Evolutionary conservation across 148 eudicot species (phyloP), one percentile per base, ranked within the genome.

Genomic region (Heliamphora exappendiculata): DNA sequence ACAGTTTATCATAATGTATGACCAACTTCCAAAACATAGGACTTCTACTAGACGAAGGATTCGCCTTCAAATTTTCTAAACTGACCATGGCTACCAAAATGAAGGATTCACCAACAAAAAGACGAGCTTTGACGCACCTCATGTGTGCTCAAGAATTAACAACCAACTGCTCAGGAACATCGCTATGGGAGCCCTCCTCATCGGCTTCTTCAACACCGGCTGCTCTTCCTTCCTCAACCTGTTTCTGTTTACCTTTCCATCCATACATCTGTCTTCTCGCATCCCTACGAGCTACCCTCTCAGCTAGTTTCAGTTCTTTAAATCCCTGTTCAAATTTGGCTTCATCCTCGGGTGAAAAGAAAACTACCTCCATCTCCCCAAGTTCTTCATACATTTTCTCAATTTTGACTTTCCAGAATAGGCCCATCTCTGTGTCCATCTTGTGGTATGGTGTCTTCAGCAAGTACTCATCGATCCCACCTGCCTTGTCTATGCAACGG

Each of bases 401-500:
- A 11, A 92, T 91, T 74, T 95, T 92, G 60, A 93, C 81, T 84
- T 95, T 95, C 99, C 99, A 92, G 55, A 85, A 84, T 49, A 92
- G 83, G 45, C 99, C 99, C 85, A 89, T 76, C 58, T 95, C 99
- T 3, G 96, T 91, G 88, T 95, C 94, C 99, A 95, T 95, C 82
- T 95, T 92, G 57, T 89, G 89, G 82, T 95, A 92, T 0, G 96
- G 99, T 31, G 96, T 95, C 81, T 95, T 95, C 47, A 92, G 87
- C 74, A 95, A 81, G 82, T 95, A 92, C 89, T 95, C 99, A 41
- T 92, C 99, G 12, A 95, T 89, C 74, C 99, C 99, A 34, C 97
- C 99, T 3, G 96, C 99, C 80, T 92, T 92, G 89, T 94, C 98
- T 76, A 94, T 92, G 84, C 97, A 94, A 72, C 97, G 94, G 59